A percentile compares a stretch with the other conserved stretches of the same genome.
These are phyloP conservation scores for Colletotrichum limetticola DNA, from an alignment of 2,329 filamentous ascomycete genomes.

Conservation along the genomic window DNA sequence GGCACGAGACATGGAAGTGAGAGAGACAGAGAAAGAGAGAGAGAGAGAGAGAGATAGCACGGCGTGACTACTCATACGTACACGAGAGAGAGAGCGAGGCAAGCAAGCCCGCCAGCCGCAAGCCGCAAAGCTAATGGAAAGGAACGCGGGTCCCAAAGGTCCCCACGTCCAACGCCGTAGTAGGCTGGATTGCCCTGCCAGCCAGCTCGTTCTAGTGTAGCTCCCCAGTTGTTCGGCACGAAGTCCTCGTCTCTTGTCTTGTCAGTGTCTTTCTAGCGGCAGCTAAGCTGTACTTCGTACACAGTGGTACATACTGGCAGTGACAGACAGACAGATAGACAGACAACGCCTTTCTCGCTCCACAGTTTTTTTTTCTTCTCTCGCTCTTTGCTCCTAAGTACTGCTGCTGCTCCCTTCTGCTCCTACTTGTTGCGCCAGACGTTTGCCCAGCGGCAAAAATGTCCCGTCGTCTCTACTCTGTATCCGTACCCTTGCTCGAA, in stretches of 20 bases:
- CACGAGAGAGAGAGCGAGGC: not conserved
- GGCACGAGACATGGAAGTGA: not conserved
- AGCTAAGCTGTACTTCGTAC: not conserved
- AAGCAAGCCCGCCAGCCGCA: not conserved
- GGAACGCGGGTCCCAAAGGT: not conserved
- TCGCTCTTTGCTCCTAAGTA: not conserved
- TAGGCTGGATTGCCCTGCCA: not conserved
- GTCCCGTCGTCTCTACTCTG: constrained; percentile 19
- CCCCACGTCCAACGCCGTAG: constrained; percentile 11
- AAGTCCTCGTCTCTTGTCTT: not conserved
- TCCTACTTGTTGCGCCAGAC: not conserved
- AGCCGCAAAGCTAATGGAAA: not conserved
- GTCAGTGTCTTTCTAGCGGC: not conserved
- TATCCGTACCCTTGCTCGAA: constrained; percentile 18
- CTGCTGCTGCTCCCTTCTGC: not conserved
- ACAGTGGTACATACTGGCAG: not conserved
- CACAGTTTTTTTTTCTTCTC: not conserved
- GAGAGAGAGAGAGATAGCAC: not conserved
- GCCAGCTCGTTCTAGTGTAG: constrained; percentile 1
- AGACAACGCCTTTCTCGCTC: not conserved
- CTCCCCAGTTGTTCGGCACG: not conserved
- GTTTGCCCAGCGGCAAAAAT: constrained; percentile 10
- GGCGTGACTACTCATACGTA: no score
- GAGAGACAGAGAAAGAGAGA: not conserved
- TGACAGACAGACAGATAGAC: not conserved